These are phyloP conservation scores for Penicillium sp. DNA, from an alignment of 2,329 filamentous ascomycete species.

Conservation along the genomic window DNA sequence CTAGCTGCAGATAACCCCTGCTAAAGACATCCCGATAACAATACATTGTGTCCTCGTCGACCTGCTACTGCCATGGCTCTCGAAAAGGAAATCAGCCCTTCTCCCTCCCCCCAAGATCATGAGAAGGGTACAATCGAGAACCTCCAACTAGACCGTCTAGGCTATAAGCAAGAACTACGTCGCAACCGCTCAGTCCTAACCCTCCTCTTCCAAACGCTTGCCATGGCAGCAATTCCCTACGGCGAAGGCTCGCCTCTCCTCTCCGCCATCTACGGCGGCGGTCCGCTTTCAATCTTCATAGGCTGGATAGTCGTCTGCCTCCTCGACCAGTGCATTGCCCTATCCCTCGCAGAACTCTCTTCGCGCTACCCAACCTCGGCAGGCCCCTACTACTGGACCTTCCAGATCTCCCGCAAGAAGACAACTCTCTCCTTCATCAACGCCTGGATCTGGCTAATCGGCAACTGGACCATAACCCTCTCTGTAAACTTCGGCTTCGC, in stretches of 20 bases:
- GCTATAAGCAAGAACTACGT: constrained; percentile 51
- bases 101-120: constrained; percentile 5
- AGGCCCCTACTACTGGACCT: constrained; percentile 49
- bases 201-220: constrained; percentile 53
- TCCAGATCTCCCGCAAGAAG: constrained; percentile 41
- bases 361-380: constrained; percentile 47
- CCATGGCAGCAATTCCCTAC: constrained; percentile 54
- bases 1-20: not conserved
- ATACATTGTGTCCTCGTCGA: not conserved
- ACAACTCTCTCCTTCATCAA: constrained; percentile 45
- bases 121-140: constrained; percentile 19
- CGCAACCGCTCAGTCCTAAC: constrained; percentile 54
- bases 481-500: constrained; percentile 51
- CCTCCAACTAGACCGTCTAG: constrained; percentile 38
- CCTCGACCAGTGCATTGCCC: constrained; percentile 46
- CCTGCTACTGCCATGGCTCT: not conserved
- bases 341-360: constrained; percentile 46
- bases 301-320: constrained; percentile 50
- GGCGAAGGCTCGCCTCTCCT: constrained; percentile 39
- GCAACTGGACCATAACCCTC: constrained; percentile 47
- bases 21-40: not conserved
- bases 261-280: constrained; percentile 39
- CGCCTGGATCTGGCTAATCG: constrained; percentile 47
- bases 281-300: constrained; percentile 49
- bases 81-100: not conserved